These are phyloP conservation scores for Paracamarosporium sp. DNA, from an alignment of 2,329 filamentous ascomycete genomes.

Conservation along the genomic window DNA sequence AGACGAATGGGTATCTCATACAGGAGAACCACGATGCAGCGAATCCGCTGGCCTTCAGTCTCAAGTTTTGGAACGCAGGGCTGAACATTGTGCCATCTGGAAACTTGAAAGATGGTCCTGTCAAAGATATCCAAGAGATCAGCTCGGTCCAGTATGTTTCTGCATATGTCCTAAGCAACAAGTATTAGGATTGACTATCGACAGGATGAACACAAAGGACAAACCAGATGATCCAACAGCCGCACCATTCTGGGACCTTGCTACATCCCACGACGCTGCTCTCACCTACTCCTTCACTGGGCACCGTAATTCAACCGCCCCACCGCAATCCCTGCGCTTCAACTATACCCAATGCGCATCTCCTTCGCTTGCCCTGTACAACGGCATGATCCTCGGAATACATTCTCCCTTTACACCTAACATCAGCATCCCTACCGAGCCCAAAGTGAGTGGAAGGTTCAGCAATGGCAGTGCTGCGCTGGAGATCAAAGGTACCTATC, in stretches of 20 bases:
- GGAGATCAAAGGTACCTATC: slow-evolving; percentile 5
- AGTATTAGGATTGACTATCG: not conserved
- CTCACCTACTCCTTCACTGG: slow-evolving; percentile 8
- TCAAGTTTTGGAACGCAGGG: slow-evolving; percentile 5
- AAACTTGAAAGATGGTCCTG: not conserved
- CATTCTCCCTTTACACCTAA: not conserved
- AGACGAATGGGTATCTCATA: slow-evolving; percentile 4
- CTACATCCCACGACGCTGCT: slow-evolving; percentile 1
- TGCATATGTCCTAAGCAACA: not conserved
- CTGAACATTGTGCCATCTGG: slow-evolving; percentile 2
- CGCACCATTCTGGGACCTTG: not conserved
- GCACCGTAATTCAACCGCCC: not conserved
- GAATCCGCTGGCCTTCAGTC: slow-evolving; percentile 3
- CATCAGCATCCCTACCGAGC: slow-evolving; percentile 1
- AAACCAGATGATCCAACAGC: not conserved
- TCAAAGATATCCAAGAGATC: slow-evolving; percentile 6
- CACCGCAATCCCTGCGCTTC: not conserved
- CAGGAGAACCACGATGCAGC: slow-evolving; percentile 1
- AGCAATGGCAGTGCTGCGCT: slow-evolving; percentile 4
- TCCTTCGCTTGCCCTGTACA: not conserved
- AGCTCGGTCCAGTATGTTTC: slow-evolving; percentile 6
- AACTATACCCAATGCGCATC: slow-evolving; percentile 6
- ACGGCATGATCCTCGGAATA: not conserved
- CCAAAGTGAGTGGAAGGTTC: slow-evolving; percentile 3
- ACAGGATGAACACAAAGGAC: slow-evolving; percentile 5